Base-by-base conservation (phyloP, 1,284 basidiomycete species). In the Trichosporon sp. region DNA sequence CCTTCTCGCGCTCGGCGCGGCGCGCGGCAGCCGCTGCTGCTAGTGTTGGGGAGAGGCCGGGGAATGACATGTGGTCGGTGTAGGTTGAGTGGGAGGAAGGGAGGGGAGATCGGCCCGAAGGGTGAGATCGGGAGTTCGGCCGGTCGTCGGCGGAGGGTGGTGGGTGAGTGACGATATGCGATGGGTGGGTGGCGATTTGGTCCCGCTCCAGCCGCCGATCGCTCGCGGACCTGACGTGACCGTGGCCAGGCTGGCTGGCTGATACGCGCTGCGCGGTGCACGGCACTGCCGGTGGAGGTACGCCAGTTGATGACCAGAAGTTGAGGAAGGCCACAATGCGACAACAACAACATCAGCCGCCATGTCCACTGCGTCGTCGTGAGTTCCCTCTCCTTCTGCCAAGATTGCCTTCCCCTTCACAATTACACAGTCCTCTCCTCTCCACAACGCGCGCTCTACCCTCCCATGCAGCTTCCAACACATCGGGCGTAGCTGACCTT, bases 31-130 rank as follows among this genome's bases (percentile, higher is more conserved):
- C 49, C 6, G 49, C 49, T 10, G 49, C 49, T 2, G 49, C 49
- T 5, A 54, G 49, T 1, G 49, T 54, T 29, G 49, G 49, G 16
- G 49, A 54, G 27, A 54, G 49, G 49, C 49, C 49, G 7, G 49
- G 49, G 49, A 54, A 54, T 16, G 49, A 54, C 74, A 74, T 73
- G 3, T n/a, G n/a, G n/a, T n/a, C n/a, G n/a, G n/a, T n/a, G n/a
- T n/a, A n/a, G n/a, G n/a, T n/a, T 5, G 52, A 29, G 36, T 27
- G 10, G 49, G 34, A 25, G 36, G 14, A 16, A 23, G 46, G 19
- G 23, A 16, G 33, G 52, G 27, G n/a, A 36, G n/a, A 21, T 5
- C 33, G n/a, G 40, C 10, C 8, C 13, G 37, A 29, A 8, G 21
- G 46, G 27, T 9, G 8, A 13, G 6, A 13, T 21, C n/a, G 23